These are phyloP conservation scores for Dothideomycetidae sp. DNA, from an alignment of 2,329 filamentous ascomycete species.

Conservation along the genomic window DNA sequence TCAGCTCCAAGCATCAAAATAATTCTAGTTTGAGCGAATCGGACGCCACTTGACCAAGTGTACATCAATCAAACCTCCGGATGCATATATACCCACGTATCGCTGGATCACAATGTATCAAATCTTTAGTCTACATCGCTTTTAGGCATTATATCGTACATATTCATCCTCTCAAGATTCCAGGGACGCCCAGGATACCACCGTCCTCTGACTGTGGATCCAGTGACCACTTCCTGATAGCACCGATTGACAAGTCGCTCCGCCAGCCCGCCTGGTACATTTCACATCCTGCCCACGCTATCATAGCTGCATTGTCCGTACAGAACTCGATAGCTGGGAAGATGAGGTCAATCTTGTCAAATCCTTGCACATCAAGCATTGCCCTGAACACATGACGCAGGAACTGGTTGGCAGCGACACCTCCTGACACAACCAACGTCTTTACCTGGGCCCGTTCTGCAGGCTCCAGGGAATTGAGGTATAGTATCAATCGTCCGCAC, in stretches of 20 bases:
- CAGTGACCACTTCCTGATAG: slow-evolving; percentile 59
- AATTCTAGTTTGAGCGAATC: too few species aligned
- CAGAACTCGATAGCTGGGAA: slow-evolving; percentile 68
- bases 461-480: slow-evolving; percentile 13
- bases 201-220: slow-evolving; percentile 47
- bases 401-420: slow-evolving; percentile 76
- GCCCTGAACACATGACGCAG: slow-evolving; percentile 47
- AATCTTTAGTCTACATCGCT: too few species aligned
- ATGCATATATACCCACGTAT: background rate
- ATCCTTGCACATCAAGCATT: slow-evolving; percentile 55
- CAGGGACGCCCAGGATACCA: slow-evolving; percentile 48
- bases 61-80: too few species aligned
- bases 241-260: slow-evolving; percentile 45
- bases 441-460: slow-evolving; percentile 24
- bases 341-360: slow-evolving; percentile 44
- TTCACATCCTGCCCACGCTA: slow-evolving; percentile 83
- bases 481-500: slow-evolving; percentile 54
- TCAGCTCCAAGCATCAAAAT: slow-evolving; percentile 5
- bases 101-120: background rate
- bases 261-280: slow-evolving; percentile 73
- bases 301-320: slow-evolving; percentile 96
- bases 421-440: slow-evolving; percentile 72
- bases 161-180: slow-evolving; percentile 33
- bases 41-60: too few species aligned
- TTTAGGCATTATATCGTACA: background rate